A percentile compares a stretch with the other conserved stretches of the same genome.
Conservation (phyloP, 257 asterid species). For the Primulina tabacum region DNA sequence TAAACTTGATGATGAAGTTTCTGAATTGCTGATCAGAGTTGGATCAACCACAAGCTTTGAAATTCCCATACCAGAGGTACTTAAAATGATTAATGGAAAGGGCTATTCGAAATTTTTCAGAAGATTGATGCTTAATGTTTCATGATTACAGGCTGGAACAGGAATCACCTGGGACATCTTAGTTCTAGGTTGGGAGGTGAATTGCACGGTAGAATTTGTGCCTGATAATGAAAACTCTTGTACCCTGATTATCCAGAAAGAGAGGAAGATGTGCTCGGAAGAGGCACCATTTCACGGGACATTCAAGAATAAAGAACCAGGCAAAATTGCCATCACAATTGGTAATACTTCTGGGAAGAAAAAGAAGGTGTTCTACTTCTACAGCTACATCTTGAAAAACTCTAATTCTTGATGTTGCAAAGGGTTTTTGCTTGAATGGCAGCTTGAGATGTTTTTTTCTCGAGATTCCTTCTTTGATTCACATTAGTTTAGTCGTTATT, state of each 20-base stretch:
- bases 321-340: conserved; percentile 57
- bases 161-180: conserved; percentile 65
- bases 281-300: conserved; percentile 53
- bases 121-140: not conserved
- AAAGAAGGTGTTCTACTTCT: conserved; percentile 63
- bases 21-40: conserved; percentile 55
- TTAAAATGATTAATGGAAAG: not conserved
- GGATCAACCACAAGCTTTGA: conserved; percentile 62
- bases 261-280: conserved; percentile 48
- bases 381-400: conserved; percentile 59
- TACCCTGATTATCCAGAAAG: conserved; percentile 64
- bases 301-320: conserved; percentile 66
- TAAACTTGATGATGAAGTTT: conserved; percentile 52
- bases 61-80: conserved; percentile 68
- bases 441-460: not conserved
- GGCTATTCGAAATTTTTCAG: not conserved
- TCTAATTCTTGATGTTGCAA: conserved; percentile 34
- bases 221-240: conserved; percentile 60
- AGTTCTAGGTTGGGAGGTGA: conserved; percentile 71
- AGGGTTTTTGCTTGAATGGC: not conserved
- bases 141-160: conserved; percentile 49
- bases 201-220: conserved; percentile 66
- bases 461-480: not conserved
- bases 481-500: too few relatives aligned
- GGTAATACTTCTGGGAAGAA: conserved; percentile 63